Conservation (phyloP, 1,284 basidiomycete species). For the Pisolithus thermaeus region DNA sequence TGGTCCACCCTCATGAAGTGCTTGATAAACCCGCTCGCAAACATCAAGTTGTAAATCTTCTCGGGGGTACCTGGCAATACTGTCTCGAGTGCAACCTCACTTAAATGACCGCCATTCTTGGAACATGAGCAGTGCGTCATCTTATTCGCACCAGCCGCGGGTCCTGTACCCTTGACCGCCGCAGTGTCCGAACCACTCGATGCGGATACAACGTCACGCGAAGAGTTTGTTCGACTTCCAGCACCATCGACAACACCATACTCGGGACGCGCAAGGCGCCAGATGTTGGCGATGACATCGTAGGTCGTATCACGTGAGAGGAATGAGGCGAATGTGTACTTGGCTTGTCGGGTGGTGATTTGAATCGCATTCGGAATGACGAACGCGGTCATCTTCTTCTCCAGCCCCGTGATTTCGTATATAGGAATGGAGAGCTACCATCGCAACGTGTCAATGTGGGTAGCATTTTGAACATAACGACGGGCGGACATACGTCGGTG, state of each 20-base stretch:
- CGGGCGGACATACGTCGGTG: constrained; percentile 68
- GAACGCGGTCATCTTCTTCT: constrained; percentile 98
- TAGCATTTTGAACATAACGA: background rate
- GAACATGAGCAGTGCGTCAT: constrained; percentile 76
- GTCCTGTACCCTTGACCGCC: constrained; percentile 6
- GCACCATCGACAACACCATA: constrained; percentile 35
- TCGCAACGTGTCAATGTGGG: constrained; percentile 2
- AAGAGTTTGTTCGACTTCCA: constrained; percentile 18
- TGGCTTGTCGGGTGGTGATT: constrained; percentile 74
- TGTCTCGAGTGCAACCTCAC: constrained; percentile 72
- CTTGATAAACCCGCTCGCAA: constrained; percentile 93
- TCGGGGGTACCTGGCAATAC: constrained; percentile 88
- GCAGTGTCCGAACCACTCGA: constrained; percentile 18
- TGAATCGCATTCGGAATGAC: constrained; percentile 98
- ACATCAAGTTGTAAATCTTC: constrained; percentile 94
- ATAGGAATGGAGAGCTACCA: constrained; percentile 85
- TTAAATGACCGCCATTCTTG: constrained; percentile 66
- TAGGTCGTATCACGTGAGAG: constrained; percentile 93
- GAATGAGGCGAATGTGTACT: constrained; percentile 96
- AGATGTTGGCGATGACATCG: constrained; percentile 95
- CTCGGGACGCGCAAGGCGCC: constrained; percentile 85
- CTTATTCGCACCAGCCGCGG: constrained; percentile 29
- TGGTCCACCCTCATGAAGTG: constrained; percentile 88
- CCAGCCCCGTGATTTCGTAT: constrained; percentile 82
- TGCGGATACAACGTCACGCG: constrained; percentile 18